Conservation (phyloP, 2,329 filamentous ascomycete genomes). For the Daldinia sp. region DNA sequence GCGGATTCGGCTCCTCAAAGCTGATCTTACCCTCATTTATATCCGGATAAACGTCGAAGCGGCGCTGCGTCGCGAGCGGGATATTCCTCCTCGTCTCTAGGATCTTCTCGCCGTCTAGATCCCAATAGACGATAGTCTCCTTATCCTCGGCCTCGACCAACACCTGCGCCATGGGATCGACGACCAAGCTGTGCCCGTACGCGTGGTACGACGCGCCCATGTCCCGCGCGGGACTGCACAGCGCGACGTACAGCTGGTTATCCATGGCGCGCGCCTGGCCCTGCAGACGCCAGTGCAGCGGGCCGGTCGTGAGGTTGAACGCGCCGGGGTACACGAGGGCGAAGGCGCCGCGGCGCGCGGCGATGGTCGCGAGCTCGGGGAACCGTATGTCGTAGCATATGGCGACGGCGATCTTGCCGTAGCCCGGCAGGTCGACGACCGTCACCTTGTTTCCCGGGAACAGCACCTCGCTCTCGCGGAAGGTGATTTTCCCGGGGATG, state of each 20-base stretch:
- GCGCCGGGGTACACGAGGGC: conserved; percentile 93
- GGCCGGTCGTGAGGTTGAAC: conserved; percentile 94
- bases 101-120: conserved; percentile 76
- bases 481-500: conserved; percentile 93
- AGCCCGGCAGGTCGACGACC: conserved; percentile 86
- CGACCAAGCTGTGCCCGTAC: conserved; percentile 90
- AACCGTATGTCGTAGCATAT: conserved; percentile 99
- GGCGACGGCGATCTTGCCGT: conserved; percentile 86
- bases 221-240: conserved; percentile 92
- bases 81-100: conserved; percentile 83
- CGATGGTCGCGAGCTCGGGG: conserved; percentile 91
- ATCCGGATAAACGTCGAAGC: conserved; percentile 97
- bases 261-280: conserved; percentile 88
- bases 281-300: conserved; percentile 89
- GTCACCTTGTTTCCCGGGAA: conserved; percentile 87
- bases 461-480: conserved; percentile 90
- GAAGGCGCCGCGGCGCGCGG: conserved; percentile 87
- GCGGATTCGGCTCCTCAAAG: conserved; percentile 47
- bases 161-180: conserved; percentile 88
- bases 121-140: conserved; percentile 80
- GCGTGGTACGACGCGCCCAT: conserved; percentile 83
- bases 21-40: conserved; percentile 72
- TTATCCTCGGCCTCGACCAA: conserved; percentile 81
- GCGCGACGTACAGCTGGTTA: conserved; percentile 92
- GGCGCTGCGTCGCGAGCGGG: conserved; percentile 83